Percentiles rank a stretch among this genome's conserved stretches.
Evolutionary conservation across 108 stramenopile species (phyloP).

Genomic region (Discostella pseudostelligera): DNA sequence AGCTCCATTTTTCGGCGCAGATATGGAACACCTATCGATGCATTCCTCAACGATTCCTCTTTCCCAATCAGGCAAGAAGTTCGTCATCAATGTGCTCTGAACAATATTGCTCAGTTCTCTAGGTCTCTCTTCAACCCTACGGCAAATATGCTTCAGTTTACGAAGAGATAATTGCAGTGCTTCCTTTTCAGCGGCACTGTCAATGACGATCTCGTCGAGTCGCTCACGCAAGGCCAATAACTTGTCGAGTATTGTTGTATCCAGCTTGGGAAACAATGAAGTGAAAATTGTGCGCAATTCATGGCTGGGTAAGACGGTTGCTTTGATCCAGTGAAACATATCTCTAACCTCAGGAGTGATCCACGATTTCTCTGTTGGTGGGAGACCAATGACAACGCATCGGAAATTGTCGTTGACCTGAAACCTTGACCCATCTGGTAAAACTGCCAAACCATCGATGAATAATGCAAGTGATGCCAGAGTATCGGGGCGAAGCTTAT

Average conservation of each 20-base stretch:
- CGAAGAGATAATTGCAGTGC: conserved; percentile 43
- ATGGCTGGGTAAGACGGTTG: conserved; percentile 32
- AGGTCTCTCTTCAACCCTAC: conserved; percentile 39
- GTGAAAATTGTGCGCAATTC: conserved; percentile 41
- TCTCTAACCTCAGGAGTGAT: conserved; percentile 55
- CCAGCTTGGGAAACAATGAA: conserved; percentile 36
- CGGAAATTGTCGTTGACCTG: conserved; percentile 27
- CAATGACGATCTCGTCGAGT: conserved; percentile 47
- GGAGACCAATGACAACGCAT: conserved; percentile 52
- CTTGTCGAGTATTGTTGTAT: conserved; percentile 30
- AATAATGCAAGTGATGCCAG: conserved; percentile 61
- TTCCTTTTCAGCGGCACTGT: conserved; percentile 51
- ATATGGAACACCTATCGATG: conserved; percentile 33
- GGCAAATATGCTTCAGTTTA: conserved; percentile 57
- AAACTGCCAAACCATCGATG: conserved; percentile 43
- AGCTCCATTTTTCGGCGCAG: not conserved
- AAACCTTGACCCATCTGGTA: conserved; percentile 70
- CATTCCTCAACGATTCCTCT: conserved; percentile 46
- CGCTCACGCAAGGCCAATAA: conserved; percentile 36
- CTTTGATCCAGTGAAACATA: conserved; percentile 59
- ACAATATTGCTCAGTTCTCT: conserved; percentile 33
- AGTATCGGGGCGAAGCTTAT: conserved; percentile 68
- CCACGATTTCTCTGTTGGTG: conserved; percentile 51
- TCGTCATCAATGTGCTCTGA: conserved; percentile 42
- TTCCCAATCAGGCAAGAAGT: conserved; percentile 51